These are phyloP conservation scores for Furcasterigmium furcatum DNA, from an alignment of 2,329 filamentous ascomycete species.

Conservation along the genomic window DNA sequence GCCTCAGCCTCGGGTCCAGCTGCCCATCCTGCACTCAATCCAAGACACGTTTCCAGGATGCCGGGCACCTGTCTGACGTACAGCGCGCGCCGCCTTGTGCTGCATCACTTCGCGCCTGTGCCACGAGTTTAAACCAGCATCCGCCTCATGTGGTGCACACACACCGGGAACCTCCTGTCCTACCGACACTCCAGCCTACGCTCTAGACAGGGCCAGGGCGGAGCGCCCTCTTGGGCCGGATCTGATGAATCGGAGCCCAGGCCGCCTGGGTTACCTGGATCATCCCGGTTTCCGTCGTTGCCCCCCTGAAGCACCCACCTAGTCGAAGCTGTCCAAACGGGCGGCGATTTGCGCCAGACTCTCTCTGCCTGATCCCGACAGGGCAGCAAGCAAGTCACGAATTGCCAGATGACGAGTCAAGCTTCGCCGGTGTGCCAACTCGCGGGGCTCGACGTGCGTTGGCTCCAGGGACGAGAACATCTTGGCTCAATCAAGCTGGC, in stretches of 20 bases:
- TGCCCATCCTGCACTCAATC: neutral
- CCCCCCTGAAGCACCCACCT: neutral
- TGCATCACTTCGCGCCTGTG: too few relatives aligned
- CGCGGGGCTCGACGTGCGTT: too few relatives aligned
- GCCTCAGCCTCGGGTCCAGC: constrained; percentile 1
- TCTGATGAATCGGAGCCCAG: neutral
- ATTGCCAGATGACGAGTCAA: too few relatives aligned
- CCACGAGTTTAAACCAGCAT: neutral
- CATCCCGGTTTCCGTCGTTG: neutral
- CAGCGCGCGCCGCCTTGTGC: too few relatives aligned
- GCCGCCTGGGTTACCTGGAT: neutral
- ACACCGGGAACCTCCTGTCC: too few relatives aligned
- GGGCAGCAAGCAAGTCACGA: neutral
- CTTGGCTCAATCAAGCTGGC: too few relatives aligned
- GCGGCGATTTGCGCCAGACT: neutral
- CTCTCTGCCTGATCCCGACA: neutral
- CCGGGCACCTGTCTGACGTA: neutral
- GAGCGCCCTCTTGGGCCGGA: too few relatives aligned
- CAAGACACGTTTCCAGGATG: neutral
- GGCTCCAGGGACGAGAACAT: too few relatives aligned
- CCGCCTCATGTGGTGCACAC: too few relatives aligned
- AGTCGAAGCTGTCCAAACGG: neutral
- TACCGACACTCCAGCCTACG: too few relatives aligned
- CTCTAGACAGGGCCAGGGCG: too few relatives aligned
- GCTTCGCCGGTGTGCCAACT: too few relatives aligned